These are phyloP conservation scores for Ceratonia siliqua DNA, from an alignment of 306 rosid genomes.

Conservation along the genomic window DNA sequence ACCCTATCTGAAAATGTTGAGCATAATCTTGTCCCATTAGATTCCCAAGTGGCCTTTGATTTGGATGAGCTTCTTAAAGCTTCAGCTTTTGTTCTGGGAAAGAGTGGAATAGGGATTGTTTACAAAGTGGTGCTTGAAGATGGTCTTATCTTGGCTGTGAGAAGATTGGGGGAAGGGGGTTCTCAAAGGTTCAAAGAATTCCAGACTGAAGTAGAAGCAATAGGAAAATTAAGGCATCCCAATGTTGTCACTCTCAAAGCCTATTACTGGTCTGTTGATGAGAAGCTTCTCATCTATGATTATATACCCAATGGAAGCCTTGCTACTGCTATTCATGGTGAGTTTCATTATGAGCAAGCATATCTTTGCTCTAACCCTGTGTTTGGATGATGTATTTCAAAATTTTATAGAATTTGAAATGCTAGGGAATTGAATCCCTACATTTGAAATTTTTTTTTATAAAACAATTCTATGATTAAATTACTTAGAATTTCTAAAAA, in stretches of 20 bases:
- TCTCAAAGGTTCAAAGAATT: constrained; percentile 82
- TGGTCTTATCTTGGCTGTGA: constrained; percentile 66
- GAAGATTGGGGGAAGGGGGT: constrained; percentile 87
- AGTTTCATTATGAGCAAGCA: not conserved
- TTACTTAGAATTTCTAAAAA: too few relatives aligned
- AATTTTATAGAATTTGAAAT: too few relatives aligned
- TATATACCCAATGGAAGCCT: constrained; percentile 70
- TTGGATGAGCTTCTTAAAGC: constrained; percentile 85
- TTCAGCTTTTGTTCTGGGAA: constrained; percentile 81
- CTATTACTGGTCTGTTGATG: constrained; percentile 86
- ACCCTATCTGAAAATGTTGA: constrained; percentile 63
- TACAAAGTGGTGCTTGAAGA: constrained; percentile 82
- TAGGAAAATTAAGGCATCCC: constrained; percentile 81
- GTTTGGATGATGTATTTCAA: too few relatives aligned
- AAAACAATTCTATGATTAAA: too few relatives aligned
- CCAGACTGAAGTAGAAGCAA: constrained; percentile 81
- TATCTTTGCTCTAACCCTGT: too few relatives aligned
- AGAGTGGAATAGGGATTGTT: constrained; percentile 79
- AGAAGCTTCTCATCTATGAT: constrained; percentile 79
- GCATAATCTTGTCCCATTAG: constrained; percentile 74
- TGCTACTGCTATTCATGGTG: constrained; percentile 71
- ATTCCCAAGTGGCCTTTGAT: constrained; percentile 67
- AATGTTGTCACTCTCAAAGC: constrained; percentile 70
- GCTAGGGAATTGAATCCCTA: too few relatives aligned
- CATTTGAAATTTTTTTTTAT: too few relatives aligned